Percentiles rank a stretch among this genome's conserved stretches.
These are phyloP conservation scores for Ophiocordyceps sinensis DNA, from an alignment of 2,329 filamentous ascomycete genomes.

Conservation along the genomic window DNA sequence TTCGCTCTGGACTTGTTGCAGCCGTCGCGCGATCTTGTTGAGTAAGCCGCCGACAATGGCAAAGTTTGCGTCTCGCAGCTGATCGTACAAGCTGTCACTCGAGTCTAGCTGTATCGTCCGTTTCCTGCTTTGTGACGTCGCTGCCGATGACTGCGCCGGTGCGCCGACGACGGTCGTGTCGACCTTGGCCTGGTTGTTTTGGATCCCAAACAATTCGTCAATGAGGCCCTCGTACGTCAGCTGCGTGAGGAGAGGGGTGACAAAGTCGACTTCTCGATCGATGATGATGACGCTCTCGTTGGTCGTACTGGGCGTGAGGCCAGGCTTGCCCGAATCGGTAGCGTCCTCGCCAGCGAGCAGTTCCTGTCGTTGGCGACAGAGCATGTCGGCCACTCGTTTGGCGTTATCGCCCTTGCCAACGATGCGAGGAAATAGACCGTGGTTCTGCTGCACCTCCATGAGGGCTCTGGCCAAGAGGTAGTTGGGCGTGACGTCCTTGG, in stretches of 20 bases:
- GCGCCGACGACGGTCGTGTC: slow-evolving; percentile 79
- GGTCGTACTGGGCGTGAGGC: slow-evolving; percentile 69
- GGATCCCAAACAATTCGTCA: slow-evolving; percentile 84
- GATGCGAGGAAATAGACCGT: slow-evolving; percentile 88
- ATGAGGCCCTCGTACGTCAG: slow-evolving; percentile 93
- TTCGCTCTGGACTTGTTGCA: slow-evolving; percentile 70
- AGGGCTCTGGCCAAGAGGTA: slow-evolving; percentile 81
- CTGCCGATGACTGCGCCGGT: slow-evolving; percentile 46
- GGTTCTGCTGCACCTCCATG: slow-evolving; percentile 83
- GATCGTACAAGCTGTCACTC: slow-evolving; percentile 75
- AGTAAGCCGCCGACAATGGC: slow-evolving; percentile 80
- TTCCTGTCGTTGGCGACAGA: slow-evolving; percentile 86
- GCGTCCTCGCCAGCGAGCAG: slow-evolving; percentile 65
- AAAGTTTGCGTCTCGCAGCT: slow-evolving; percentile 86
- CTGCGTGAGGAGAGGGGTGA: slow-evolving; percentile 83
- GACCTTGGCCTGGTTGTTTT: slow-evolving; percentile 84
- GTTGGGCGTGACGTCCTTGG: slow-evolving; percentile 81
- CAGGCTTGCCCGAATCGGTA: slow-evolving; percentile 43
- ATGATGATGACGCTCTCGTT: slow-evolving; percentile 90
- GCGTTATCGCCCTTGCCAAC: slow-evolving; percentile 94
- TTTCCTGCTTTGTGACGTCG: slow-evolving; percentile 50
- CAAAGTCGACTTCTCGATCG: slow-evolving; percentile 87
- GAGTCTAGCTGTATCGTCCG: slow-evolving; percentile 81
- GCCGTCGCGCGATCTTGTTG: slow-evolving; percentile 77
- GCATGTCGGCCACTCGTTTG: slow-evolving; percentile 71